Evolutionary conservation across 2,329 filamentous ascomycete species (phyloP).

Genomic region (Juglanconis juglandina): DNA sequence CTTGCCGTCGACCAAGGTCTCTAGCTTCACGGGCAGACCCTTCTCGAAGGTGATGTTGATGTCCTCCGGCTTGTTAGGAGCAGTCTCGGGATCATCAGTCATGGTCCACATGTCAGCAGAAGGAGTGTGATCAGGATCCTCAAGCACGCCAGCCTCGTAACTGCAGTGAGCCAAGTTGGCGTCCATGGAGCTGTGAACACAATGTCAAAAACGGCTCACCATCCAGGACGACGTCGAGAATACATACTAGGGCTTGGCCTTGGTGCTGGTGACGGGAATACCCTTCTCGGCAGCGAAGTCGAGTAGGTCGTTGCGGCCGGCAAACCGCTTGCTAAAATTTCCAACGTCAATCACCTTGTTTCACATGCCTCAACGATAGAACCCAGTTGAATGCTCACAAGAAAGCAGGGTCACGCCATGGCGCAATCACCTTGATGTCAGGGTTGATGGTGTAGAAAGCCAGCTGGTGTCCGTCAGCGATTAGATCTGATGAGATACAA

Average conservation of each 20-base stretch:
- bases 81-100: constrained; percentile 64
- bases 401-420: constrained; percentile 69
- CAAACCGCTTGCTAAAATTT: constrained; percentile 50
- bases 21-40: constrained; percentile 64
- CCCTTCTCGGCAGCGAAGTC: constrained; percentile 65
- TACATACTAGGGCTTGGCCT: constrained; percentile 43
- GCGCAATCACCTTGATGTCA: constrained; percentile 69
- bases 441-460: constrained; percentile 46
- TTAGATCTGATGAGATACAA: not conserved
- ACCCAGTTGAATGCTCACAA: constrained; percentile 31
- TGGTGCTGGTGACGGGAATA: constrained; percentile 71
- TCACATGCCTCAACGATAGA: not conserved
- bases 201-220: not conserved
- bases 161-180: constrained; percentile 45
- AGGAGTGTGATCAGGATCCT: constrained; percentile 61
- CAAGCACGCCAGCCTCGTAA: constrained; percentile 76
- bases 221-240: not conserved
- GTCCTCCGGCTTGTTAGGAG: constrained; percentile 67
- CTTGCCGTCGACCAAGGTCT: constrained; percentile 46
- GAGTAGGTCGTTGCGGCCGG: constrained; percentile 67
- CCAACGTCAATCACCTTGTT: not conserved
- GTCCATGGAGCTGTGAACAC: constrained; percentile 58
- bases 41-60: constrained; percentile 71
- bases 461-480: constrained; percentile 22
- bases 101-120: constrained; percentile 80